Evolutionary conservation across 371 early-diverging fungal genomes (phyloP).

Genomic region (Lichtheimia ornata): DNA sequence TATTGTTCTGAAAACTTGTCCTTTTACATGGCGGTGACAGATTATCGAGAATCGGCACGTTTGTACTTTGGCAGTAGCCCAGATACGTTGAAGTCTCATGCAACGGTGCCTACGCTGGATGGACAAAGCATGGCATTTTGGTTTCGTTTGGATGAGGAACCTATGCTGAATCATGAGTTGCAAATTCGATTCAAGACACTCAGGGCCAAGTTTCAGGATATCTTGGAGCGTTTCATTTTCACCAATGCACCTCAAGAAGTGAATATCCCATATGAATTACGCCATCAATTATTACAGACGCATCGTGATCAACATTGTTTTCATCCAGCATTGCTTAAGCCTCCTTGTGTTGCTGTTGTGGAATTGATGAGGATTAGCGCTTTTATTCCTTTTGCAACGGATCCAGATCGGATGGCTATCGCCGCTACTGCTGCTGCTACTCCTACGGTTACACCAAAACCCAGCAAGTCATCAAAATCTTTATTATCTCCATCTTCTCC

Average conservation of each 20-base stretch:
- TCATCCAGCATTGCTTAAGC: constrained; percentile 35
- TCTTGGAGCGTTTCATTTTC: constrained; percentile 28
- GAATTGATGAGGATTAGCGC: constrained; percentile 42
- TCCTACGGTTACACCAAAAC: neutral
- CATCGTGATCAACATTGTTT: constrained; percentile 26
- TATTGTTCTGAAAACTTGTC: constrained; percentile 41
- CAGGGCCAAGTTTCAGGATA: constrained; percentile 30
- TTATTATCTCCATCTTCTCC: neutral
- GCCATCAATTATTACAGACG: constrained; percentile 27
- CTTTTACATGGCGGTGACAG: constrained; percentile 35
- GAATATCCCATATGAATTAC: constrained; percentile 41
- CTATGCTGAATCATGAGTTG: constrained; percentile 21
- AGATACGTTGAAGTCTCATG: neutral
- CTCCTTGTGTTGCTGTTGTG: constrained; percentile 33
- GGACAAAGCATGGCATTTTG: constrained; percentile 15
- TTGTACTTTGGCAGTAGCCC: constrained; percentile 18
- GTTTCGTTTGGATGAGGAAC: constrained; percentile 11
- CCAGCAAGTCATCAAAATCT: constrained; percentile 1
- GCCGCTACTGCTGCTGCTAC: constrained; percentile 1
- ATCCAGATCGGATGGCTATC: constrained; percentile 18
- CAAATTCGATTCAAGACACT: constrained; percentile 25
- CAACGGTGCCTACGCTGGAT: constrained; percentile 1
- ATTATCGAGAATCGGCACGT: constrained; percentile 22
- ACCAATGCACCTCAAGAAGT: constrained; percentile 42
- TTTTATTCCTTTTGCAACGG: constrained; percentile 42